Base-by-base conservation (phyloP, 2,329 filamentous ascomycete genomes). In the Sporothrix humicola region DNA sequence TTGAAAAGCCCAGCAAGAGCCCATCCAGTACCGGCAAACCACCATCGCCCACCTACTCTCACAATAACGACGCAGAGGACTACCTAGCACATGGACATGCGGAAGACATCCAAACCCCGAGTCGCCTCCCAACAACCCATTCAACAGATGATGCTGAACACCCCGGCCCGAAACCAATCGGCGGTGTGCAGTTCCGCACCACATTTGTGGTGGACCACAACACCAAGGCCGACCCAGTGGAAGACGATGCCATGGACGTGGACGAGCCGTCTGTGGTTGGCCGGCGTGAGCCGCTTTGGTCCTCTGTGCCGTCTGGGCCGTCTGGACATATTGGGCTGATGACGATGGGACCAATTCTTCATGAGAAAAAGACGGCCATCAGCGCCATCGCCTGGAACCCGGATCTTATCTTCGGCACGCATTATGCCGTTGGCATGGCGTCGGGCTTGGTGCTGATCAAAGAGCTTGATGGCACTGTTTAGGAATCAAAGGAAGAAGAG, bases 341-440 rank as follows among this genome's bases (percentile, higher is more conserved):
- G 31, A 37, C 31, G 4, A 37, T 23, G 17, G 65, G 52, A 26
- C 13, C n/a, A 17, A 63, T 68, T 9, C 13, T 91, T 12, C 87
- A 90, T 77, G 91, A 93, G 73, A 87, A 91, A 66, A 82, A 86
- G 75, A 91, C 89, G 10, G 86, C 90, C 65, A 83, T 93, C 76
- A 89, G 89, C 5, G 83, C 86, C 1, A 82, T 91, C 31, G 85
- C 86, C 56, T 93, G 91, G 91, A 93, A 93, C 78, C 89, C 90
- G 1, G 92, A 93, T 77, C 79, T 84, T 50, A 82, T 85, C n/a
- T 90, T 86, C 77, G 89, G 90, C 13, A 90, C 87, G 76, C 92
- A 91, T 90, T 89, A 89, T 2, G 90, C 90, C 10, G 87, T 87
- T 3, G 90, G 88, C 0, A 86, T 91, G 85, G 91, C 86, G 0